phyloP scores from a whole-genome alignment of 1,139 yeast species.

The Suhomyces atakaporum region DNA sequence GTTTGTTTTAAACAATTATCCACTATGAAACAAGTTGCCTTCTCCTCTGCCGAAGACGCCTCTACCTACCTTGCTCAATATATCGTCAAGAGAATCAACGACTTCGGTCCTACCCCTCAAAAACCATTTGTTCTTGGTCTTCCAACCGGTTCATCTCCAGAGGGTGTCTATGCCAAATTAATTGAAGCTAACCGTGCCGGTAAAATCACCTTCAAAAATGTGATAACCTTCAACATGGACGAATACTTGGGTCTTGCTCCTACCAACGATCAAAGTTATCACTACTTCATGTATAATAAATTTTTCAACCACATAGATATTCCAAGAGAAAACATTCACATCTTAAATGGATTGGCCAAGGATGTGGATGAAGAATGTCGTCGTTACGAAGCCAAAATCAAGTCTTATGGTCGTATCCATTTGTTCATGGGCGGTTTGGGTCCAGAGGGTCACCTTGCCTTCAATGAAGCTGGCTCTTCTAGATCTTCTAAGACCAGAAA shows the following conservation, averaged over 20 bases:
- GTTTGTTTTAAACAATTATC: no score
- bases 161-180: slow-evolving; percentile 53
- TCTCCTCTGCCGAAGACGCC: slow-evolving; percentile 45
- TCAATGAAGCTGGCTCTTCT: slow-evolving; percentile 60
- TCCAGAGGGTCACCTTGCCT: slow-evolving; percentile 66
- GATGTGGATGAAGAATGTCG: slow-evolving; percentile 52
- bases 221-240: slow-evolving; percentile 65
- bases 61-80: slow-evolving; percentile 52
- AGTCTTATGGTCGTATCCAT: slow-evolving; percentile 52
- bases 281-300: slow-evolving; percentile 61
- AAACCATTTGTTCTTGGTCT: slow-evolving; percentile 62
- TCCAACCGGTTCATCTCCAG: slow-evolving; percentile 70
- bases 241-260: slow-evolving; percentile 58
- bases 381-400: slow-evolving; percentile 53
- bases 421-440: slow-evolving; percentile 65
- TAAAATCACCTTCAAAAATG: slow-evolving; percentile 51
- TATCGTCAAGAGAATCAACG: slow-evolving; percentile 47
- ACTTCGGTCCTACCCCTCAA: slow-evolving; percentile 47
- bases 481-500: slow-evolving; percentile 50
- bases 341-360: slow-evolving; percentile 54
- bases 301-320: slow-evolving; percentile 62
- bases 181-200: slow-evolving; percentile 50
- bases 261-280: slow-evolving; percentile 54
- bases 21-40: slow-evolving; percentile 42
- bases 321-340: slow-evolving; percentile 55